Conservation (phyloP, 805 yeast genomes). For the Wickerhamiella siamensis region DNA sequence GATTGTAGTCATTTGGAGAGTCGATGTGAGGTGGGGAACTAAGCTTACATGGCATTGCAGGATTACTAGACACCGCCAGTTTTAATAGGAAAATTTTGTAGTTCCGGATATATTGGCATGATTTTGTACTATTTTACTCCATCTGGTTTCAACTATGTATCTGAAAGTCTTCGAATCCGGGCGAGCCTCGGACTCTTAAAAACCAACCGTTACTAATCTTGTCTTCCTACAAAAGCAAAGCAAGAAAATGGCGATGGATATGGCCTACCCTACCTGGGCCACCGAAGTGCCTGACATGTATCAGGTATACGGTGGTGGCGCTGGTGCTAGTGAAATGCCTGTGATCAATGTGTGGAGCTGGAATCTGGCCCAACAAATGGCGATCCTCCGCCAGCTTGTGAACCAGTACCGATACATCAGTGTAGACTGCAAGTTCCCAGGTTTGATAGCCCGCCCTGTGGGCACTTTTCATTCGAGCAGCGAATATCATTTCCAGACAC, state of each 20-base stretch:
- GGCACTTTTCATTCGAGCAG: conserved; percentile 80
- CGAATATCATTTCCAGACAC: conserved; percentile 92
- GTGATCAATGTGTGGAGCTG: conserved; percentile 29
- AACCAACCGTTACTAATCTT: too few species aligned
- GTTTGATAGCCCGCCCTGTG: conserved; percentile 89
- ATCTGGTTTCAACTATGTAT: too few species aligned
- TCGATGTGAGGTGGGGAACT: too few species aligned
- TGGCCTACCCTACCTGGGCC: conserved; percentile 1
- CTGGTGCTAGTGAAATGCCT: conserved; percentile 1
- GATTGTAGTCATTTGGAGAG: not conserved
- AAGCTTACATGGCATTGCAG: too few species aligned
- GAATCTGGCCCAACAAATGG: conserved; percentile 30
- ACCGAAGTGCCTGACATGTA: conserved; percentile 2
- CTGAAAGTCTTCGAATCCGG: too few species aligned
- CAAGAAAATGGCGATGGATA: not conserved
- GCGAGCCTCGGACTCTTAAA: too few species aligned
- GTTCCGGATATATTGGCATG: too few species aligned
- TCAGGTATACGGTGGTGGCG: not conserved
- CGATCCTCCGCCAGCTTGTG: conserved; percentile 25
- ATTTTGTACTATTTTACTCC: too few species aligned
- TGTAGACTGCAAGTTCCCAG: conserved; percentile 88
- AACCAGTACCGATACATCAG: conserved; percentile 28
- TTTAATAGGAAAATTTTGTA: too few species aligned
- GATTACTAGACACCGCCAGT: too few species aligned
- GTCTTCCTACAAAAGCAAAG: not conserved